Evolutionary conservation across 2,329 filamentous ascomycete species (phyloP).

Genomic region (Fusarium napiforme): DNA sequence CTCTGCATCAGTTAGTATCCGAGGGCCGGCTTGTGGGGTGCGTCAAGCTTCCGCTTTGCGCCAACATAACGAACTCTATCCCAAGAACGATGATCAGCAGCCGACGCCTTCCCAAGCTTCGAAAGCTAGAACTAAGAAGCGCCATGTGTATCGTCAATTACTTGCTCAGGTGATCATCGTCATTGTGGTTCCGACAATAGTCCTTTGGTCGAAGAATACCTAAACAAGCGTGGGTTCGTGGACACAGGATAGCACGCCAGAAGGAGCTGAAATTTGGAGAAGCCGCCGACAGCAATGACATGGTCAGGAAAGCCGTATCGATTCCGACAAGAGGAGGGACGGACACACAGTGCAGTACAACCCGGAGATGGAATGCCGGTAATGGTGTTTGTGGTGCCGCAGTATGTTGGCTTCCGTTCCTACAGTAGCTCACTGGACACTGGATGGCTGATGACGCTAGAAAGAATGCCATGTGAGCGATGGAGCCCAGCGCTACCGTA

Average conservation of each 20-base stretch:
- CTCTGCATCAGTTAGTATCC: slow-evolving; percentile 36
- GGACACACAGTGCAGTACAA: background rate
- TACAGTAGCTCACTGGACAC: slow-evolving; percentile 10
- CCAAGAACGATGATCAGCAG: slow-evolving; percentile 12
- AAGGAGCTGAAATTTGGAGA: background rate
- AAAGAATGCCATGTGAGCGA: slow-evolving; percentile 38
- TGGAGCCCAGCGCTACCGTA: background rate
- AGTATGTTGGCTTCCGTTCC: slow-evolving; percentile 24
- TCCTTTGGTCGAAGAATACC: background rate
- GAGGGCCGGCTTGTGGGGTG: slow-evolving; percentile 34
- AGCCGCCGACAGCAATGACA: background rate
- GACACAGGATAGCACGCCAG: background rate
- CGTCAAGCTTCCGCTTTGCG: slow-evolving; percentile 19
- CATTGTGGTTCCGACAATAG: background rate
- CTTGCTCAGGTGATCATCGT: slow-evolving; percentile 5
- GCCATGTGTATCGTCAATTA: background rate
- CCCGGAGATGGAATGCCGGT: slow-evolving; percentile 29
- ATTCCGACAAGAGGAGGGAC: background rate
- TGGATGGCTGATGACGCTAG: slow-evolving; percentile 26
- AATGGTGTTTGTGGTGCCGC: slow-evolving; percentile 13
- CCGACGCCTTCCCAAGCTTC: background rate
- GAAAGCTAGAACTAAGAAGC: slow-evolving; percentile 1
- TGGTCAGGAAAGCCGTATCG: background rate
- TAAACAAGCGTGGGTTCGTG: background rate
- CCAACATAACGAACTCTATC: slow-evolving; percentile 37